phyloP scores from a whole-genome alignment of 306 rosid genomes.

The Mucuna pruriens region DNA sequence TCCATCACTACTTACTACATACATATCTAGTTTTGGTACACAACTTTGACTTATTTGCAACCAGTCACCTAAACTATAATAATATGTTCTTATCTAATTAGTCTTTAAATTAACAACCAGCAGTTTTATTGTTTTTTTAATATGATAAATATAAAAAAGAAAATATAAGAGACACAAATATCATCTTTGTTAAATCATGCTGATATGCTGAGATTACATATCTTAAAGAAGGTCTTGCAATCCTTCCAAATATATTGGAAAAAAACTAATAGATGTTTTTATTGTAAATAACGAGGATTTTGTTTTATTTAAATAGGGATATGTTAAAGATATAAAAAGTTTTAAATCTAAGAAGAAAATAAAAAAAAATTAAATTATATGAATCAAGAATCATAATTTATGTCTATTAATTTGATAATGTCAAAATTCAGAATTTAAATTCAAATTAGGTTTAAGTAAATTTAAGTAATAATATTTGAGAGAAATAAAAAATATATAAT shows the following conservation, averaged over 20 bases:
- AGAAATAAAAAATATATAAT: too few species aligned
- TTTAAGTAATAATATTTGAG: neutral
- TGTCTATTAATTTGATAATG: neutral
- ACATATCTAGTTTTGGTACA: neutral
- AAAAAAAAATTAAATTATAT: neutral
- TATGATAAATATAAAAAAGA: neutral
- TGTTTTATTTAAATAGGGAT: neutral
- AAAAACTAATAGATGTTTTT: neutral
- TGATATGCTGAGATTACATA: neutral
- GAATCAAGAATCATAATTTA: neutral
- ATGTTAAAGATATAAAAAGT: neutral
- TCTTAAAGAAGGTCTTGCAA: neutral
- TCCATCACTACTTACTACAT: neutral
- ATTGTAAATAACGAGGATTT: neutral
- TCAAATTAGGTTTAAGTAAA: neutral
- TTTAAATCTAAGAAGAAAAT: neutral
- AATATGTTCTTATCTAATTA: neutral
- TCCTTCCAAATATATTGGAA: neutral
- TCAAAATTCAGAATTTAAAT: neutral
- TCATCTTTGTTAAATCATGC: neutral
- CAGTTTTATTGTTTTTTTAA: neutral
- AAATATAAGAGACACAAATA: neutral
- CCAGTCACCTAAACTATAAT: neutral
- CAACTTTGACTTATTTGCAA: neutral
- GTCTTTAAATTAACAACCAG: neutral